Conservation (phyloP, 2,329 filamentous ascomycete genomes). For the Venturia pyrina region DNA sequence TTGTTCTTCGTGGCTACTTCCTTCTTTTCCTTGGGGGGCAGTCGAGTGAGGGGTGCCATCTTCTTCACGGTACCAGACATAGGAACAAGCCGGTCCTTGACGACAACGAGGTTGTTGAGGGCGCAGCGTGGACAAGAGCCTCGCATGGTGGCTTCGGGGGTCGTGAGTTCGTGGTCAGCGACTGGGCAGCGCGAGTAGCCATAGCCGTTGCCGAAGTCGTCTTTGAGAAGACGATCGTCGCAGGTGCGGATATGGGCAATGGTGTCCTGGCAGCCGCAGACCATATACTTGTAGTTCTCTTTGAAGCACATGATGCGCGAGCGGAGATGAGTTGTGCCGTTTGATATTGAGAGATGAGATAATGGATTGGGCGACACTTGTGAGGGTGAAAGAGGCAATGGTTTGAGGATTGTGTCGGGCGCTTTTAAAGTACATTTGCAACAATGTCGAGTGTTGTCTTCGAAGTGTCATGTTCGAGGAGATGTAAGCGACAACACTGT, state of each 20-base stretch:
- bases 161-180: background rate
- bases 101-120: background rate
- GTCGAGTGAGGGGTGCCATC: background rate
- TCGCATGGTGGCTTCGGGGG: background rate
- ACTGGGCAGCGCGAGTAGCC: background rate
- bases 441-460: background rate
- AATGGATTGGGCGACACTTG: background rate
- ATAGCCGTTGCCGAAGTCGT: background rate
- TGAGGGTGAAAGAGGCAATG: background rate
- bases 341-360: background rate
- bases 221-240: background rate
- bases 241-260: background rate
- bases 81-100: background rate
- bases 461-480: background rate
- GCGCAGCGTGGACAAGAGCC: background rate
- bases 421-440: too few species aligned
- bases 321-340: too few species aligned
- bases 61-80: background rate
- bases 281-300: background rate
- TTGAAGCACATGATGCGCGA: background rate
- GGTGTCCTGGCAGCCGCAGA: background rate
- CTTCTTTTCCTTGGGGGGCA: background rate
- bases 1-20: background rate
- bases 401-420: background rate
- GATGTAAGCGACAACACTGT: background rate